Base-by-base conservation (phyloP, 306 rosid genomes). In the Inga leiocalycina region DNA sequence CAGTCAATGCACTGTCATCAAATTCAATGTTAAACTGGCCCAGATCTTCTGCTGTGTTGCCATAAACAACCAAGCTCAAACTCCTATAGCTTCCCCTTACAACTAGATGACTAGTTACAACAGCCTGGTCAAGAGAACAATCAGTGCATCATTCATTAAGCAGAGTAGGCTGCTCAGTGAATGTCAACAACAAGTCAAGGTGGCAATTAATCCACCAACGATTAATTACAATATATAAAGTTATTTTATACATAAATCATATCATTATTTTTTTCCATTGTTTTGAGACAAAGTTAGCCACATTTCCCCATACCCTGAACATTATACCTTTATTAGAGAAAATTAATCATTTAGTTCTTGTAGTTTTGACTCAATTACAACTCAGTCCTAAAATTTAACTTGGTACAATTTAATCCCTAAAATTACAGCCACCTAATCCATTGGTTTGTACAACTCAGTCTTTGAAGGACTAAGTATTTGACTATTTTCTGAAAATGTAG, bases 11-110 rank as follows among this genome's bases (percentile, higher is more conserved):
- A 88, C 85, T 92, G 88, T 96, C 99, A 92, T 86, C 94, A 81
- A 94, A 88, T 77, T 92, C 99, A 71, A 96, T 94, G 91, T 92
- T 96, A 81, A 97, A 91, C 85, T 97, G 99, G 79, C 99, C 99
- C 84, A 97, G 87, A 86, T 94, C 99, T 90, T 92, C 99, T 9
- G 98, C 97, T 10, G 98, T 97, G 86, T 97, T 92, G 79, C 98
- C 99, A 85, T 97, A 97, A 83, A 94, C 90, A 78, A 94, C 95
- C 89, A 97, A 86, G 85, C 95, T 97, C 85, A 97, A 88, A 86
- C 99, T 94, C 83, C 99, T 97, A 83, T 94, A 97, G 86, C 98
- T 97, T 54, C 98, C 99, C 86, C 99, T 89, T 48, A 97, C 99
- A 88, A 97, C 95, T 83, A 97, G 89, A 88, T 97, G 99, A 86